Base-by-base conservation (phyloP, 2,329 filamentous ascomycete species). In the Neofusicoccum parvum region DNA sequence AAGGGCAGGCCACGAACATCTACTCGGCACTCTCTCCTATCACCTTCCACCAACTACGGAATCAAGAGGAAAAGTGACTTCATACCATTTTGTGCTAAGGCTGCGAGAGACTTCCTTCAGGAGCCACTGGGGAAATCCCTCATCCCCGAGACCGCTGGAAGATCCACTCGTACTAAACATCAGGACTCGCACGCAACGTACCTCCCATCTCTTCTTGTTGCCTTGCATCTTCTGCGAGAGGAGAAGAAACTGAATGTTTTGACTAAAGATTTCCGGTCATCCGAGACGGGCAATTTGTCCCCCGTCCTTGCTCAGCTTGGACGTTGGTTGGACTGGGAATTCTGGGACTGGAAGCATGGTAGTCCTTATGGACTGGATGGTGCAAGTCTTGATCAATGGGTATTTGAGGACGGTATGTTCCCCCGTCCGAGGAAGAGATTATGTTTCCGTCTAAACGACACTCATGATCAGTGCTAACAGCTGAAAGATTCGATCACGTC, bases 221-320 rank as follows among this genome's bases (percentile, higher is more conserved):
- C 87, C 0, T 81, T 99, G 12, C 95, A 99, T 78, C 82, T 98
- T 3, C 81, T 96, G n/a, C 85, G 91, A 0, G 94, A 99, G 75
- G 95, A 99, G 75, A 85, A 91, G 68, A 98, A 96, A 74, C 85
- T 99, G 1, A 87, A 92, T 67, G 85, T 89, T 3, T 79, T 82
- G 64, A 81, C 82, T 50, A 78, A 79, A n/a, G 82, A 85, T 68
- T 75, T 78, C n/a, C 78, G 81, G 11, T 77, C 74, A 54, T 76
- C 76, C 20, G 79, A 82, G 48, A 70, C 79, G 23, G 78, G 81
- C 14, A 81, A 84, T 48, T 78, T 98, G 23, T 86, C 87, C n/a
- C 88, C 91, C 15, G 77, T 97, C 1, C 80, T 98, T 49, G 88
- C 90, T 51, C 94, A 97, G 74, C 83, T 99, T 65, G 87, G 90